Evolutionary conservation across 257 asterid species (phyloP), one percentile per base, ranked within the genome.

Genomic region (Lycium barbarum): DNA sequence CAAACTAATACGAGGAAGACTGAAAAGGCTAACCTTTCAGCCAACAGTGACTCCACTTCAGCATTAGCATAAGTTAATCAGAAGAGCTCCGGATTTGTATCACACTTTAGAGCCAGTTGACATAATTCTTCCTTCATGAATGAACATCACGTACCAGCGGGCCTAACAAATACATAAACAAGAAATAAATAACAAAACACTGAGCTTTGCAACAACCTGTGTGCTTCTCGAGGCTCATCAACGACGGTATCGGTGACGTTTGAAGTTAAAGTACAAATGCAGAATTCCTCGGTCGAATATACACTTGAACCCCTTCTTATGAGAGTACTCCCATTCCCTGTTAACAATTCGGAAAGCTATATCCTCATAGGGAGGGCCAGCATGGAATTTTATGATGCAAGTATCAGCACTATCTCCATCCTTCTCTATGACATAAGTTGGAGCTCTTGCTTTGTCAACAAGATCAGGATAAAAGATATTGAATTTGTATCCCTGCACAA

Each of bases 351-450:
- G 93, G 86, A 94, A 94, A 26, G 97, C 94, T 8, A 94, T 94
- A 88, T 94, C 98, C 84, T 95, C 97, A 5, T 95, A 95, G 49
- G 98, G 98, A 2, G 98, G 98, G 0, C 97, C 98, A 0, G 98
- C 96, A 85, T 94, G 97, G 73, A 95, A 92, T 76, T 91, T 89
- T 66, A 95, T 91, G 86, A 92, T 94, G 88, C 98, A 95, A 51
- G 98, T 95, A 84, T 95, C 98, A 2, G 86, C 84, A 65, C 94
- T 90, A 61, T 95, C 98, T 11, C 95, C 97, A 43, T 94, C 98
- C 85, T 90, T 95, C 88, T 92, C 98, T 6, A 95, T 94, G 62
- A 91, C 86, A 86, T 89, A 95, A 9, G 82, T 88, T 0, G 99
- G 99, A 72, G 99, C 96, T 83, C 84, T 91, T 5, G 89, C 78